Base-by-base conservation (phyloP, 768 basidiomycete genomes). In the Phylloporus scabripes region DNA sequence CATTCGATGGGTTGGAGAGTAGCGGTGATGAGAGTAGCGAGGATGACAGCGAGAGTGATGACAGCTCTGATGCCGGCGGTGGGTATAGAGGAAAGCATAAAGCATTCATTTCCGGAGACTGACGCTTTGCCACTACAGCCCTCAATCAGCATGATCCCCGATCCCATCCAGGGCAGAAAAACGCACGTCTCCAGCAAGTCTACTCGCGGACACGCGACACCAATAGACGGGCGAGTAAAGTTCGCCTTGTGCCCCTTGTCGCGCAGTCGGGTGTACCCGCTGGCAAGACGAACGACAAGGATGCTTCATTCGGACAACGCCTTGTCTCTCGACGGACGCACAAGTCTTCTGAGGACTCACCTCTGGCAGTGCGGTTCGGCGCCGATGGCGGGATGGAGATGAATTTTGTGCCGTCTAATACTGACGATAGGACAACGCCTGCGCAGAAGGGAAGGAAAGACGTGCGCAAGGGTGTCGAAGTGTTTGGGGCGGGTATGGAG, bases 401-500 rank as follows among this genome's bases (percentile, higher is more conserved):
- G 68, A 87, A 80, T 42, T 95, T 91, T 79, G 72, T 87, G 26
- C 91, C 91, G 2, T 79, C 74, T 3, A 67, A 59, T 33, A 26
- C 55, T 20, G 58, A 53, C 53, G 51, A 50, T 20, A 58, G 8
- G 12, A 34, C 41, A 1, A 45, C 8, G 10, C 64, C 60, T 44
- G 57, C 56, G 50, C 63, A 49, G 59, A 67, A 61, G 69, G 65
- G 56, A 59, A 68, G 59, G 60, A 68, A 60, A 63, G 67, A 60
- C 5, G 58, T 55, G 51, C 71, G 76, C 60, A 84, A 80, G 64
- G 84, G 82, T 23, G 79, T 83, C 37, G 90, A 93, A 67, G 69
- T 68, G 39, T 94, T 95, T 61, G 93, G 92, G 23, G 87, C 83
- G 38, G 92, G 93, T 20, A 72, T 98, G 82, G 92, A 96, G 74